phyloP scores from a whole-genome alignment of 106 monocot genomes.

The Dactylorhiza incarnata region DNA sequence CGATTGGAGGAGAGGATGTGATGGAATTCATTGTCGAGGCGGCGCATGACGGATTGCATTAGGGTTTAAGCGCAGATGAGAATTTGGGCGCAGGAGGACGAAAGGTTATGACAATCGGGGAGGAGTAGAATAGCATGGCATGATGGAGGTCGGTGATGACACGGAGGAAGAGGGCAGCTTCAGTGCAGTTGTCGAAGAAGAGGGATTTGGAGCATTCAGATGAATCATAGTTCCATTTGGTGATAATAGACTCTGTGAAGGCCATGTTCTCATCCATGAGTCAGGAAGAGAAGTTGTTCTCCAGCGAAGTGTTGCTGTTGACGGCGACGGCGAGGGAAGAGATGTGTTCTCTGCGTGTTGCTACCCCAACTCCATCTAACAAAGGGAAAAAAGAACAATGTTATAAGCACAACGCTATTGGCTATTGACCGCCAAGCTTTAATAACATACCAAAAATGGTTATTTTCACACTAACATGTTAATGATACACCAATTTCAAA shows the following conservation, averaged over 20 bases:
- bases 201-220: conserved; percentile 19
- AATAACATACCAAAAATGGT: too few species aligned
- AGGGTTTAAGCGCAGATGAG: conserved; percentile 24
- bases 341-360: background rate
- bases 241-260: conserved; percentile 26
- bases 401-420: too few species aligned
- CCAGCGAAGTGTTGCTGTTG: background rate
- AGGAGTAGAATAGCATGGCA: conserved; percentile 24
- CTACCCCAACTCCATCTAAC: too few species aligned
- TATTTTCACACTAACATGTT: too few species aligned
- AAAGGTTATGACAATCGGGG: background rate
- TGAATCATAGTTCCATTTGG: conserved; percentile 26
- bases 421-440: too few species aligned
- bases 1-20: conserved; percentile 40
- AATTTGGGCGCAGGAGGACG: background rate
- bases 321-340: background rate
- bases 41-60: conserved; percentile 32
- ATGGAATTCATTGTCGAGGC: conserved; percentile 42
- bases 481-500: too few species aligned
- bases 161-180: conserved; percentile 25
- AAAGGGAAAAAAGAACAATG: too few species aligned
- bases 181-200: conserved; percentile 26
- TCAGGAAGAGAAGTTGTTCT: conserved; percentile 7
- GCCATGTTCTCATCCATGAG: conserved; percentile 37
- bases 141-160: conserved; percentile 29